Percentiles rank a stretch among this genome's conserved stretches.
Conservation (phyloP, 1,284 basidiomycete species). For the Schizophyllum commune region DNA sequence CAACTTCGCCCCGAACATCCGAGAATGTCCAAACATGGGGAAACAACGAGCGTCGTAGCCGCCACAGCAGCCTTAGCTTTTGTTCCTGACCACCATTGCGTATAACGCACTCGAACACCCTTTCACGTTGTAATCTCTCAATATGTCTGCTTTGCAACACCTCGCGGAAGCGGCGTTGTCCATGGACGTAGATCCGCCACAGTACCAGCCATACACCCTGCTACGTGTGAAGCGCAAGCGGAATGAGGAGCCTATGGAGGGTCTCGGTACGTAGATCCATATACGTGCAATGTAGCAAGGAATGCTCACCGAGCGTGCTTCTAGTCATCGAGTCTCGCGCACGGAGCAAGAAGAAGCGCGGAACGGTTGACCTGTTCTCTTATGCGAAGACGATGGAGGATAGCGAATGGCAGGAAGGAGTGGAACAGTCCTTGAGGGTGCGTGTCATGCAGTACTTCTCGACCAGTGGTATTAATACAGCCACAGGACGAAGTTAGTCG, state of each 20-base stretch:
- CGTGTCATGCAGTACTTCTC: not conserved
- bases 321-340: slow-evolving; percentile 55
- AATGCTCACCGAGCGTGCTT: slow-evolving; percentile 7
- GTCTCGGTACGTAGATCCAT: slow-evolving; percentile 43
- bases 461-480: not conserved
- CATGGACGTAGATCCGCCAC: slow-evolving; percentile 12
- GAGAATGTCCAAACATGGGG: not conserved
- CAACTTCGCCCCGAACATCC: not conserved
- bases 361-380: slow-evolving; percentile 59
- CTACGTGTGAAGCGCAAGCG: slow-evolving; percentile 74
- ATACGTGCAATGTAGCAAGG: slow-evolving; percentile 9
- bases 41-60: not conserved
- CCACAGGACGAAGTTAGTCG: not conserved
- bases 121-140: not conserved
- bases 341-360: slow-evolving; percentile 53
- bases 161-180: not conserved
- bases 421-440: slow-evolving; percentile 13
- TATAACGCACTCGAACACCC: not conserved
- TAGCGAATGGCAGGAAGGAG: slow-evolving; percentile 55
- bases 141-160: not conserved
- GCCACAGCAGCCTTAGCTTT: not conserved
- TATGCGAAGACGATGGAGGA: slow-evolving; percentile 73
- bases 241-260: slow-evolving; percentile 71
- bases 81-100: not conserved
- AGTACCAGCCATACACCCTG: slow-evolving; percentile 48